A percentile compares a stretch with the other conserved stretches of the same genome.
Conservation (phyloP, 1,284 basidiomycete species). For the Gymnopus androsaceus region DNA sequence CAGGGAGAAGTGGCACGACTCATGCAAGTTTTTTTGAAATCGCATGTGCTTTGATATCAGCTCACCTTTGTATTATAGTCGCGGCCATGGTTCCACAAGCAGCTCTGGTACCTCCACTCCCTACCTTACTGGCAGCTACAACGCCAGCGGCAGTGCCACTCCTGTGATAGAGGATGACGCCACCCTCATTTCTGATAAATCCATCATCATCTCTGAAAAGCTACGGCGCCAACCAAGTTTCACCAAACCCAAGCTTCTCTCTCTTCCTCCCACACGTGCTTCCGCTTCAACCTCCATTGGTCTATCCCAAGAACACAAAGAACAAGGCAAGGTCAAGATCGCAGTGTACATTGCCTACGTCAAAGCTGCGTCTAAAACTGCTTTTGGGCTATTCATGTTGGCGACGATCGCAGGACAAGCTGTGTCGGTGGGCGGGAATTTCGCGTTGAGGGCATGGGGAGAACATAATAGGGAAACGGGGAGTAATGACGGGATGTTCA, state of each 20-base stretch:
- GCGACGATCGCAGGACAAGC: slow-evolving; percentile 57
- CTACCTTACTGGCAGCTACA: slow-evolving; percentile 27
- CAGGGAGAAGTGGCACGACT: slow-evolving; percentile 79
- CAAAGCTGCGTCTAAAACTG: slow-evolving; percentile 73
- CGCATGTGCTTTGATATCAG: not conserved
- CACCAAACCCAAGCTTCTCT: slow-evolving; percentile 47
- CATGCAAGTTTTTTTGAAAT: slow-evolving; percentile 56
- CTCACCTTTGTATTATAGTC: slow-evolving; percentile 25
- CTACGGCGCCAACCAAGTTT: slow-evolving; percentile 51
- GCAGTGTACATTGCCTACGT: slow-evolving; percentile 82
- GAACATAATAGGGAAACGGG: slow-evolving; percentile 71
- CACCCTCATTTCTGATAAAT: slow-evolving; percentile 23
- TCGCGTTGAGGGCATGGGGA: slow-evolving; percentile 80
- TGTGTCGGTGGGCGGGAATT: slow-evolving; percentile 60
- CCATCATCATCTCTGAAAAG: slow-evolving; percentile 42
- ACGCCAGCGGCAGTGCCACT: slow-evolving; percentile 40
- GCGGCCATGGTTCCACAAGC: slow-evolving; percentile 45
- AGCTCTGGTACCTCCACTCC: slow-evolving; percentile 63
- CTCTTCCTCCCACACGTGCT: slow-evolving; percentile 38
- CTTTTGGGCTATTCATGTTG: slow-evolving; percentile 70
- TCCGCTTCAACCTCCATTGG: slow-evolving; percentile 45
- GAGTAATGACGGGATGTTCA: slow-evolving; percentile 58
- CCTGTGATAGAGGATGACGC: slow-evolving; percentile 36
- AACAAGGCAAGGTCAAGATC: slow-evolving; percentile 81
- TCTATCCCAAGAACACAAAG: slow-evolving; percentile 74